Evolutionary conservation across 1,284 basidiomycete genomes (phyloP), one percentile per base, ranked within the genome.

Genomic region (Bondarzewia mesenterica): DNA sequence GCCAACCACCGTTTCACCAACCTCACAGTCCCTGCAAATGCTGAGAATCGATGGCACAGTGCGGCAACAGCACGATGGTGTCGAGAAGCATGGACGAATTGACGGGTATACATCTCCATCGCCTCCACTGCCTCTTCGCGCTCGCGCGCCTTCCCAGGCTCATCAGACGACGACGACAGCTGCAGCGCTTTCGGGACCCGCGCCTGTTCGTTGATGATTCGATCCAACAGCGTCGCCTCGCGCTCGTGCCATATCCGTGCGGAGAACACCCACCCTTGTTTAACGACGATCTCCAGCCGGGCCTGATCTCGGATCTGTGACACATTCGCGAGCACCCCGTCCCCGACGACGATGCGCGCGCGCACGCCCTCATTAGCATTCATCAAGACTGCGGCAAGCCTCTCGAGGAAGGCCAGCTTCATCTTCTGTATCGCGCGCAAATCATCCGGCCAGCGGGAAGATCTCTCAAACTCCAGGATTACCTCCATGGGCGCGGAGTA

Each of bases 361-460:
- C 63, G 73, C 2, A 84, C 63, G 4, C 80, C 80, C 0, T 71
- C 57, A 2, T 74, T 62, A 2, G 71, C 60, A 7, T 64, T 61
- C 74, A 82, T 78, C 41, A 95, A 71, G 1, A 75, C 72, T 12
- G 70, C 68, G 0, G 85, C 88, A 2, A 91, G 73, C 23, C 79
- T 77, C 60, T 93, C 92, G 52, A 95, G 80, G 62, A 99, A 87
- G 0, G 95, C 95, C 2, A 96, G 74, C 66, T 99, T 99, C 68
- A 94, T 89, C 57, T 92, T 93, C 65, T 97, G 94, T 42, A 98
- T 88, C 0, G 93, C 93, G 15, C 74, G 75, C 1, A 99, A 75
- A 58, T 99, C 93, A 60, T 98, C 93, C 0, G 96, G 96, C 96
- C 96, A 99, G 55, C 81, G 79, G 0, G 86, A 85, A 0, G 92